Base-by-base conservation (phyloP, 2,329 filamentous ascomycete species). In the Aspergillus sp. region DNA sequence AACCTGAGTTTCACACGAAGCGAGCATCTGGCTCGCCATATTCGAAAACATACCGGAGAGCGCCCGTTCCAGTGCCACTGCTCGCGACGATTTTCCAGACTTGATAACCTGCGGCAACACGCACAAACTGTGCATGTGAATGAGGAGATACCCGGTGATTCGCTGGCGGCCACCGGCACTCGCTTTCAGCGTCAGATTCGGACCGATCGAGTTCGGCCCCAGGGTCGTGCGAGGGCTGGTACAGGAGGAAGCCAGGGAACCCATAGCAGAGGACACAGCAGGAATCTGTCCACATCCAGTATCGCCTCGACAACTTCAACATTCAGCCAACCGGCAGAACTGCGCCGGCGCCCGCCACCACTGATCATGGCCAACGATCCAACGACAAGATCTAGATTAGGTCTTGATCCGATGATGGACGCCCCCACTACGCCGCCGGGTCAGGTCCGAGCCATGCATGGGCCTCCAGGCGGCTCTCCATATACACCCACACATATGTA, bases 1-100 rank as follows among this genome's bases (percentile, higher is more conserved):
- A 93, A 89, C 68, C 76, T 99, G 57, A 97, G 92, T 75, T 99
- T 99, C 72, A 98, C 95, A 0, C 83, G 95, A 61, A 98, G 93
- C 70, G 95, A 99, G 73, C 95, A 99, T 79, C 76, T 99, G 60
- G 93, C 93, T 15, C 85, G 95, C 52, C 95, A 99, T 70, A 98
- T 99, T 66, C 87, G 93, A 88, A 98, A 98, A 84, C 95, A 99
- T 70, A 99, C 95, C 0, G 95, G 95, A 53, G 95, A 99, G 79
- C 87, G 95, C 27, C 95, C 95, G 0, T 99, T 98, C 68, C 90
- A 96, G 75, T 99, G 95, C 66, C 95, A 98, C 74, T 99, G 95
- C 75, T 91, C 89, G 2, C 86, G 95, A 51, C 86, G 92, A 55
- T 99, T 99, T 73, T 98, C 95, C 9, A 86, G 93, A 49, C 84